A percentile compares a stretch with the other conserved stretches of the same genome.
Evolutionary conservation across 768 basidiomycete species (phyloP).

Genomic region (Trametes gibbosa): DNA sequence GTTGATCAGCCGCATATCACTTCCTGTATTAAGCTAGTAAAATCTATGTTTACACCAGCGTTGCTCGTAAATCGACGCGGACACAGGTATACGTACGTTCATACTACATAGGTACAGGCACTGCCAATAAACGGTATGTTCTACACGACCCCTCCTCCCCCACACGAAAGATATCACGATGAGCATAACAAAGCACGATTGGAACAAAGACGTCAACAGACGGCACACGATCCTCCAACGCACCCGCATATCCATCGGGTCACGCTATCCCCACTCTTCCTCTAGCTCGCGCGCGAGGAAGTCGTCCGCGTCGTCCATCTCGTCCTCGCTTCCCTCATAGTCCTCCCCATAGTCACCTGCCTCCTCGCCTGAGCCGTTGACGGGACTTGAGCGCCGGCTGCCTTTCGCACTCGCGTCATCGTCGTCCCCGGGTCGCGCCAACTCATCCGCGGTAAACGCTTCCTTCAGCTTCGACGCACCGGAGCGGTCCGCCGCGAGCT

Average conservation of each 20-base stretch:
- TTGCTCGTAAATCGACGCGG: conserved; percentile 26
- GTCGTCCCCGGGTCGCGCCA: conserved; percentile 1
- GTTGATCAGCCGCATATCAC: background rate
- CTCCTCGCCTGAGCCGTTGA: conserved; percentile 15
- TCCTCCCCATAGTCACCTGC: conserved; percentile 40
- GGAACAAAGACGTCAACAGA: background rate
- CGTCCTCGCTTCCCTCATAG: conserved; percentile 39
- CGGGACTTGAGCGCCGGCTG: conserved; percentile 12
- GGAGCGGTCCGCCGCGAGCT: conserved; percentile 60
- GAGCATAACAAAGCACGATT: conserved; percentile 1
- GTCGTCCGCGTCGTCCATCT: conserved; percentile 66
- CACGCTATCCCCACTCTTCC: conserved; percentile 68
- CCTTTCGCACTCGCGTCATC: conserved; percentile 7
- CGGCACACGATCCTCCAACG: background rate
- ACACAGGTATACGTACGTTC: conserved; percentile 54
- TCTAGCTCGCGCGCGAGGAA: conserved; percentile 79
- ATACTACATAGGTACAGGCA: conserved; percentile 64
- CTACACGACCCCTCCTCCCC: conserved; percentile 33
- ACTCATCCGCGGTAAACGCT: conserved; percentile 28
- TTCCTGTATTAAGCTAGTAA: background rate
- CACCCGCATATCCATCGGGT: too few relatives aligned
- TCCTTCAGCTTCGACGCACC: conserved; percentile 70
- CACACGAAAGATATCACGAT: conserved; percentile 43
- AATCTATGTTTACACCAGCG: background rate
- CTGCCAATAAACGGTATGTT: conserved; percentile 51